phyloP scores from a whole-genome alignment of 768 basidiomycete species.

The Gymnopilus junonius region DNA sequence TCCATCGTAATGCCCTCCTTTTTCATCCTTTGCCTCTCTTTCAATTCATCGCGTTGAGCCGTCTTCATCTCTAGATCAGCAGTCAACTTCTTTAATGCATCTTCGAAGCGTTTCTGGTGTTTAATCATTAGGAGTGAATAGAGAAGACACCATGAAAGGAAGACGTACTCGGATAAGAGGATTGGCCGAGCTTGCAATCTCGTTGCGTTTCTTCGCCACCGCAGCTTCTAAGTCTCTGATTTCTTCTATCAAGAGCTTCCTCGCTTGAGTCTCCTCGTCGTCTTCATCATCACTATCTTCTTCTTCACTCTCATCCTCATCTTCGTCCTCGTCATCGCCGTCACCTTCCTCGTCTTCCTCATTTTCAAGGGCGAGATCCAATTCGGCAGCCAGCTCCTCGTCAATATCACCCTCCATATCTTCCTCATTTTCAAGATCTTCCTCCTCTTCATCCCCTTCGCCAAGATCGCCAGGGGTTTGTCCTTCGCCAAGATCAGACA shows the following conservation, averaged over 20 bases:
- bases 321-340: conserved; percentile 72
- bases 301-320: conserved; percentile 60
- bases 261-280: conserved; percentile 78
- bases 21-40: conserved; percentile 71
- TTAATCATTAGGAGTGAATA: conserved; percentile 1
- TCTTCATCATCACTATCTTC: conserved; percentile 85
- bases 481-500: conserved; percentile 68
- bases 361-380: conserved; percentile 80
- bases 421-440: conserved; percentile 62
- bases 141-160: not conserved
- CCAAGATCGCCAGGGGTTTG: conserved; percentile 61
- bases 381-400: conserved; percentile 86
- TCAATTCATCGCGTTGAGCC: conserved; percentile 78
- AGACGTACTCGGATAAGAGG: conserved; percentile 77
- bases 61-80: conserved; percentile 87
- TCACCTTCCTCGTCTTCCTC: conserved; percentile 69
- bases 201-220: conserved; percentile 81
- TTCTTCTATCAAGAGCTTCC: conserved; percentile 85
- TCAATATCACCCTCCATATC: conserved; percentile 83
- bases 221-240: conserved; percentile 89
- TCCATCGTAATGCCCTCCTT: conserved; percentile 66
- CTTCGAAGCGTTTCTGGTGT: conserved; percentile 87
- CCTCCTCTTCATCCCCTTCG: conserved; percentile 61
- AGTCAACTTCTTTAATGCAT: conserved; percentile 85
- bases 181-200: conserved; percentile 84